A percentile compares a stretch with the other conserved stretches of the same genome.
Conservation (phyloP, 371 early-diverging fungal genomes). For the Actinomucor elegans region DNA sequence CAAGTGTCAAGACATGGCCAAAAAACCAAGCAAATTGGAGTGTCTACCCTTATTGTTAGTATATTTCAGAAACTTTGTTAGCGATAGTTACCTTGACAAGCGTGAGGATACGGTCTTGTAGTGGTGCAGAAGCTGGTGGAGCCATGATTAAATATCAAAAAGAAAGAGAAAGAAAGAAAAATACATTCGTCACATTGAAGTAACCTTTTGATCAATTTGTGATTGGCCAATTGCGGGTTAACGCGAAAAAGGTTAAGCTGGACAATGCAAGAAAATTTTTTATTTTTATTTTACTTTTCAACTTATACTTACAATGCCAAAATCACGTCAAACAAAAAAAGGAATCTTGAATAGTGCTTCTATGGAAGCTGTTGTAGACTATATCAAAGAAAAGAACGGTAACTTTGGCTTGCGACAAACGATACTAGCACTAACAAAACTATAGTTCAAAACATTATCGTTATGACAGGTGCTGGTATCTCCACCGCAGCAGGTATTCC, state of each 20-base stretch:
- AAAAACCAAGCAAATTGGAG: constrained; percentile 63
- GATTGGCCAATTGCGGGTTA: too few species aligned
- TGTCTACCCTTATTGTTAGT: constrained; percentile 47
- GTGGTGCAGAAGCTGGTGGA: constrained; percentile 23
- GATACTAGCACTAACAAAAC: background rate
- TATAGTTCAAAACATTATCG: constrained; percentile 75
- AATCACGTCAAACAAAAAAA: constrained; percentile 12
- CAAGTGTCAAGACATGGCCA: constrained; percentile 43
- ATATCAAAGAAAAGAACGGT: constrained; percentile 32
- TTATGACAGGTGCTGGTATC: constrained; percentile 95
- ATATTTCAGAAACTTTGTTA: background rate
- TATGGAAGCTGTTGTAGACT: constrained; percentile 28
- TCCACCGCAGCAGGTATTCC: constrained; percentile 92
- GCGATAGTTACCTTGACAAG: constrained; percentile 21
- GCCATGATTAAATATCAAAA: constrained; percentile 19
- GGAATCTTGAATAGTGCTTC: constrained; percentile 15
- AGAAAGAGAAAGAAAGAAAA: constrained; percentile 7
- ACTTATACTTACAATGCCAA: constrained; percentile 2
- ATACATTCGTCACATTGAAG: constrained; percentile 4
- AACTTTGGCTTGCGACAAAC: background rate
- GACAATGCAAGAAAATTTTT: too few species aligned
- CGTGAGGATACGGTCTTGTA: constrained; percentile 21
- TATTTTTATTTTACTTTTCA: background rate
- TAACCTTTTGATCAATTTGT: background rate
- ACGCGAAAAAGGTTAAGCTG: too few species aligned